Percentiles rank a stretch among this genome's conserved stretches.
phyloP scores from a whole-genome alignment of 2,329 filamentous ascomycete genomes.

The Aspergillus candidus region DNA sequence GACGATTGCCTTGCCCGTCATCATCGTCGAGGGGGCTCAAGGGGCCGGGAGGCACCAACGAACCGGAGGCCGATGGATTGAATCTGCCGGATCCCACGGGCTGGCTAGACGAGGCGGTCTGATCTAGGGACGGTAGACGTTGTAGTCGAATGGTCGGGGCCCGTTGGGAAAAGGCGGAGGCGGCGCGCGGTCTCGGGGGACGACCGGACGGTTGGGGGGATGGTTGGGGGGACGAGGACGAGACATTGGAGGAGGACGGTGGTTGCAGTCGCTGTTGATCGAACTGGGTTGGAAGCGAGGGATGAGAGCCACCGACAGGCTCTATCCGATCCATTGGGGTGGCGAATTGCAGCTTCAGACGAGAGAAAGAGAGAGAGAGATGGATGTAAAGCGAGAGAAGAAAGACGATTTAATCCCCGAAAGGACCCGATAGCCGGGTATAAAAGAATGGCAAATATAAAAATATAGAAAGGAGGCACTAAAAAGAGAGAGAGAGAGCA shows the following conservation, averaged over 20 bases:
- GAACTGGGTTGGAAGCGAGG: conserved; percentile 3
- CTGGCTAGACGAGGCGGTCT: not conserved
- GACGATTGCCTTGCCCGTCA: conserved; percentile 24
- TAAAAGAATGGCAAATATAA: not conserved
- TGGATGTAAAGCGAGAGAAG: not conserved
- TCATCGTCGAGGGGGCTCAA: conserved; percentile 21
- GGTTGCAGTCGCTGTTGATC: conserved; percentile 10
- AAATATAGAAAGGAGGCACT: no score
- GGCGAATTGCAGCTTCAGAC: not conserved
- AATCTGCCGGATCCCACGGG: conserved; percentile 9
- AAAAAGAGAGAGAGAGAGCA: no score
- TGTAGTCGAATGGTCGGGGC: conserved; percentile 27
- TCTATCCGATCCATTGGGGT: conserved; percentile 36
- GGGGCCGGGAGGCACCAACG: not conserved
- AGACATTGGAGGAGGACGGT: conserved; percentile 5
- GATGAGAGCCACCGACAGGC: conserved; percentile 19
- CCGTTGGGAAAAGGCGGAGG: conserved; percentile 23
- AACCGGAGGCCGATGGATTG: not conserved
- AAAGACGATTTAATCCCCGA: not conserved
- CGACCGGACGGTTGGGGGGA: conserved; percentile 10
- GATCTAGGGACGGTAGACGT: conserved; percentile 14
- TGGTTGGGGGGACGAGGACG: not conserved
- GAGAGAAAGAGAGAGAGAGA: conserved; percentile 2
- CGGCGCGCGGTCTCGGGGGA: conserved; percentile 18
- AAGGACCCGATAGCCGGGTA: no score